Percentiles rank a stretch among this genome's conserved stretches.
Conservation (phyloP, 768 basidiomycete genomes). For the Lactarius evosmus region DNA sequence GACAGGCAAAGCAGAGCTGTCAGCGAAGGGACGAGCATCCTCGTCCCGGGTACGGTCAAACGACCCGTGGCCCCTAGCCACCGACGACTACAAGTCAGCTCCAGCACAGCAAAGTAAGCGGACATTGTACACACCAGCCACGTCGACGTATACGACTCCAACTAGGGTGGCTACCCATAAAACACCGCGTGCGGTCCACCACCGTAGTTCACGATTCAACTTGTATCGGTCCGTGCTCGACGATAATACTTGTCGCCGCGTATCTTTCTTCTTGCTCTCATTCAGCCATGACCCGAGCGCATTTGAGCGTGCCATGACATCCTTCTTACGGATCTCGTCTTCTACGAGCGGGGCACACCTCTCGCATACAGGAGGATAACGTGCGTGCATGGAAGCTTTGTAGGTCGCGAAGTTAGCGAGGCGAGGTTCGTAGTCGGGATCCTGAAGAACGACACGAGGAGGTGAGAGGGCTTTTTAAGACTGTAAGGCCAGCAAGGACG, state of each 20-base stretch:
- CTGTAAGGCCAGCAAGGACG: conserved; percentile 34
- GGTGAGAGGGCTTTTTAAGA: conserved; percentile 10
- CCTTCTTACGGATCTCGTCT: conserved; percentile 71
- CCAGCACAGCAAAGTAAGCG: not conserved
- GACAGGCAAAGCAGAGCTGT: conserved; percentile 56
- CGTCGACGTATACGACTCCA: conserved; percentile 42
- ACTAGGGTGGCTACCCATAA: conserved; percentile 57
- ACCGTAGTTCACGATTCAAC: conserved; percentile 47
- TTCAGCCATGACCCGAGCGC: conserved; percentile 72
- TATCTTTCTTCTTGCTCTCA: conserved; percentile 62
- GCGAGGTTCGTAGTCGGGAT: conserved; percentile 65
- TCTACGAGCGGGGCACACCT: conserved; percentile 76
- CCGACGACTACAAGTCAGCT: conserved; percentile 7
- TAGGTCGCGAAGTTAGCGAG: conserved; percentile 68
- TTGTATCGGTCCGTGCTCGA: conserved; percentile 43
- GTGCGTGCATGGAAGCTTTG: conserved; percentile 64
- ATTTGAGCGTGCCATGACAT: conserved; percentile 75
- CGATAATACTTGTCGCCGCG: conserved; percentile 47
- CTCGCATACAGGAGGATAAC: conserved; percentile 86
- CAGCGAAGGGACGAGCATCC: conserved; percentile 34
- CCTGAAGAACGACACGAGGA: conserved; percentile 41
- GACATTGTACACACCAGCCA: conserved; percentile 42
- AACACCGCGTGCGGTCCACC: conserved; percentile 68
- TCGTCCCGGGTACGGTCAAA: conserved; percentile 3
- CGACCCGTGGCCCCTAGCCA: conserved; percentile 15